These are phyloP conservation scores for Aspergillus sparsus DNA, from an alignment of 495 filamentous ascomycete genomes.

Conservation along the genomic window DNA sequence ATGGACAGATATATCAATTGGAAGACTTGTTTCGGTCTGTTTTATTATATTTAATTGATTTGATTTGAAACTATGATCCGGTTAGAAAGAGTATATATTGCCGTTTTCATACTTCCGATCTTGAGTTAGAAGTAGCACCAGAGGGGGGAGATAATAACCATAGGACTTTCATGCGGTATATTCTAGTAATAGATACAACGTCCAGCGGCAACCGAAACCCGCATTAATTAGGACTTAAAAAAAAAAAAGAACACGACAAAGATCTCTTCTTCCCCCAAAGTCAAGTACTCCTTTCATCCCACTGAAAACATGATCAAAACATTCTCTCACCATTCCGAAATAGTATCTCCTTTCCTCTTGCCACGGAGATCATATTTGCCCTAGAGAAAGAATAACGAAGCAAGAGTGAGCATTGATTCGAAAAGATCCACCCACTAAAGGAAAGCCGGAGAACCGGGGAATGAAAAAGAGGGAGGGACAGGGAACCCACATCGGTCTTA, in stretches of 20 bases:
- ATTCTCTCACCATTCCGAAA: constrained; percentile 64
- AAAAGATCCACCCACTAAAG: too few relatives aligned
- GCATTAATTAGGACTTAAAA: not conserved
- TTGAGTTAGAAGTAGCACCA: not conserved
- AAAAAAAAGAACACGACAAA: constrained; percentile 4
- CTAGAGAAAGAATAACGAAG: constrained; percentile 43
- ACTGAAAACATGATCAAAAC: too few relatives aligned
- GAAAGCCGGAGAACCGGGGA: too few relatives aligned
- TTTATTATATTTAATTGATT: too few relatives aligned
- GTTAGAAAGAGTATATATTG: not conserved
- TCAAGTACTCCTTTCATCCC: too few relatives aligned
- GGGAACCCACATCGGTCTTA: constrained; percentile 72
- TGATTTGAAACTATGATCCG: too few relatives aligned
- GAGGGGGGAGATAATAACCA: not conserved
- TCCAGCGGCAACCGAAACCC: constrained; percentile 22
- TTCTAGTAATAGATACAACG: constrained; percentile 43
- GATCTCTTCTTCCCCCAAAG: constrained; percentile 23
- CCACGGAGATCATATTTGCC: constrained; percentile 84
- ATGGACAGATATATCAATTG: too few relatives aligned
- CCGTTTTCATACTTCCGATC: not conserved
- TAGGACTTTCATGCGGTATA: constrained; percentile 38
- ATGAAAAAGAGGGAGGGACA: not conserved
- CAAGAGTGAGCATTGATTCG: too few relatives aligned
- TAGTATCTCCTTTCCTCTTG: constrained; percentile 80
- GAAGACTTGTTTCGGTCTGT: too few relatives aligned